Evolutionary conservation across 495 filamentous ascomycete species (phyloP), one percentile per base, ranked within the genome.

Genomic region (Rostrohypoxylon terebratum): DNA sequence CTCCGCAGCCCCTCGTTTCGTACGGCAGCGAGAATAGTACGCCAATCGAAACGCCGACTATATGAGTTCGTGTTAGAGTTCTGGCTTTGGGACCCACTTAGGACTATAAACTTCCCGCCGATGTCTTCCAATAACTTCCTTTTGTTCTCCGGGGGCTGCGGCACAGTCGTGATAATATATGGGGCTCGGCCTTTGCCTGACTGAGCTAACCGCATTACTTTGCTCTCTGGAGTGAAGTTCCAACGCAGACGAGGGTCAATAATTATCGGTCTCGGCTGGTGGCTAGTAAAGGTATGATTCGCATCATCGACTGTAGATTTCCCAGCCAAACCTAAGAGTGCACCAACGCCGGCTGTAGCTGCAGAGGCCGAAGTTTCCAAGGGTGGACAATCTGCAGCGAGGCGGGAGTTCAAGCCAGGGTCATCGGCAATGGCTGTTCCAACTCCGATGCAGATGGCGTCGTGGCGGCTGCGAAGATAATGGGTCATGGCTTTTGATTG

Each of bases 401-500:
- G 82, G 11, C 93, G 87, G 73, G 89, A 93, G 75, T 96, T 97
- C 48, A 98, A 81, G 5, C 87, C 88, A 1, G 94, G 95, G 73
- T 98, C 90, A 72, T 98, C 94, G 11, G 91, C 89, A 48, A 92
- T 82, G 16, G 93, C 93, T 13, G 94, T 98, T 4, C 91, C 90
- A 7, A 92, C 90, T 9, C 94, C 94, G 21, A 98, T 83, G 10
- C 95, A 83, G 61, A 98, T 96, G 13, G 92, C 93, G 68, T 93
- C 89, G 79, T 98, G 94, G 11, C 85, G 86, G 5, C 89, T 88
- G 62, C 94, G 91, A 16, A 98, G 86, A 78, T 91, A 93, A 78
- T 98, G 94, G 0, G 94, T 97, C 91, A 98, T 93, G 58, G 91
- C 85, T 78, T 97, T 97, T 13, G 93, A 90, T 71, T 89, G 84